Percentiles rank a stretch among this genome's conserved stretches.
Conservation (phyloP, 495 filamentous ascomycete genomes). For the Podospora appendiculata region DNA sequence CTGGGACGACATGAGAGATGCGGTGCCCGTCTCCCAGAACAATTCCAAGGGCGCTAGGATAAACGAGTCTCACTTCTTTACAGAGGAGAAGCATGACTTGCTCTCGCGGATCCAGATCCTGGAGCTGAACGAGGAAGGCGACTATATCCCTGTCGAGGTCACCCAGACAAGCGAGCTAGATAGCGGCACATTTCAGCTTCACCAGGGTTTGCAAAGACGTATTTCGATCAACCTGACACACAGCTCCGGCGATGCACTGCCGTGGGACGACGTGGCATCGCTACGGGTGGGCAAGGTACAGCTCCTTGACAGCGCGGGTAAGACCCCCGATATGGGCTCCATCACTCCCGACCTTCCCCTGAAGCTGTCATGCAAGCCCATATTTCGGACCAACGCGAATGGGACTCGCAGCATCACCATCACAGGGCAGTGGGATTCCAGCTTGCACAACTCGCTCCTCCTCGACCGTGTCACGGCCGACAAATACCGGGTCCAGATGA, state of each 20-base stretch:
- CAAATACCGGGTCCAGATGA: slow-evolving; percentile 84
- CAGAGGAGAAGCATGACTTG: slow-evolving; percentile 88
- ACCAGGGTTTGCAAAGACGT: slow-evolving; percentile 88
- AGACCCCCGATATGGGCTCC: slow-evolving; percentile 68
- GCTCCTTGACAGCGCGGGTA: slow-evolving; percentile 76
- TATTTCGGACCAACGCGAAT: slow-evolving; percentile 73
- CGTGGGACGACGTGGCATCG: slow-evolving; percentile 72
- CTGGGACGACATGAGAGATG: slow-evolving; percentile 97
- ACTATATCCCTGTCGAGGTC: slow-evolving; percentile 89
- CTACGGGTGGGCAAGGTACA: slow-evolving; percentile 73
- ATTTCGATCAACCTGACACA: slow-evolving; percentile 80
- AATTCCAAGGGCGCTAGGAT: slow-evolving; percentile 66
- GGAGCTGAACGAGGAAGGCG: slow-evolving; percentile 82
- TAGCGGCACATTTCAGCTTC: slow-evolving; percentile 82
- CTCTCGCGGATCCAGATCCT: slow-evolving; percentile 80
- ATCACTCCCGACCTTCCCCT: slow-evolving; percentile 66
- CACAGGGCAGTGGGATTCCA: slow-evolving; percentile 92
- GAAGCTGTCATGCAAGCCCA: slow-evolving; percentile 65
- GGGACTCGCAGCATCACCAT: slow-evolving; percentile 85
- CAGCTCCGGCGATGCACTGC: slow-evolving; percentile 77
- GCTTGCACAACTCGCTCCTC: slow-evolving; percentile 78
- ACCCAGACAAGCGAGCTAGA: slow-evolving; percentile 77
- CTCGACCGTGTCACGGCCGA: slow-evolving; percentile 86
- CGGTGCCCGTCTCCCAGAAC: slow-evolving; percentile 40
- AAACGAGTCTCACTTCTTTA: slow-evolving; percentile 85